These are phyloP conservation scores for Iris pallida DNA, from an alignment of 116 monocot genomes.

Conservation along the genomic window DNA sequence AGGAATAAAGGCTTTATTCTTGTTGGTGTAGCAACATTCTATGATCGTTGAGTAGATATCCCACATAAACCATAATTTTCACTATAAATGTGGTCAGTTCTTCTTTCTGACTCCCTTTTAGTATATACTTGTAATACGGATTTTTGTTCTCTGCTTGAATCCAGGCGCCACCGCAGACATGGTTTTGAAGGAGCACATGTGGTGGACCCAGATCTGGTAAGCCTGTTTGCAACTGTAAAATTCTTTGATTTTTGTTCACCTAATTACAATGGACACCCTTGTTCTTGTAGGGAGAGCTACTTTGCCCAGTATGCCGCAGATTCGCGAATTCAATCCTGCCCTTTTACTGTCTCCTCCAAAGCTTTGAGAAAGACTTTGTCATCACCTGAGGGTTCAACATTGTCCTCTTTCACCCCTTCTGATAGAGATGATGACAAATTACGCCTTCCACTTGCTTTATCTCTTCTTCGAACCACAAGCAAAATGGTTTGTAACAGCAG, in stretches of 20 bases:
- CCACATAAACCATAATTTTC: not conserved
- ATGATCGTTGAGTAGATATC: not conserved
- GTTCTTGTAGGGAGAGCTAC: slow-evolving; percentile 62
- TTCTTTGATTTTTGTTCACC: not conserved
- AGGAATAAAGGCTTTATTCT: not conserved
- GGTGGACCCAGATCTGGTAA: slow-evolving; percentile 72
- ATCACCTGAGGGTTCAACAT: slow-evolving; percentile 3
- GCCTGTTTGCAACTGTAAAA: not conserved
- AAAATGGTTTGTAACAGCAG: slow-evolving; percentile 34
- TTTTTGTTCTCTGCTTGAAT: not conserved
- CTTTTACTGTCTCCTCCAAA: slow-evolving; percentile 12
- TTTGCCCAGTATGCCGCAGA: slow-evolving; percentile 89
- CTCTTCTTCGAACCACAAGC: slow-evolving; percentile 50
- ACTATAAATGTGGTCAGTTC: not conserved
- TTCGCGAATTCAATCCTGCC: slow-evolving; percentile 85
- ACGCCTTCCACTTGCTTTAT: slow-evolving; percentile 44
- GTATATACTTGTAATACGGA: not conserved
- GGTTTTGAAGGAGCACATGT: slow-evolving; percentile 71
- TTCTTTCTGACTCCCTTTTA: not conserved
- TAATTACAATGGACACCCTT: not conserved
- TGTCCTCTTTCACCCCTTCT: slow-evolving; percentile 6
- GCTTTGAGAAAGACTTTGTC: not conserved
- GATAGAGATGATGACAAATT: slow-evolving; percentile 9
- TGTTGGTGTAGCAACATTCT: not conserved
- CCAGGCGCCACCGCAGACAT: slow-evolving; percentile 48